phyloP scores from a whole-genome alignment of 768 basidiomycete genomes.

The Boletus sp. region DNA sequence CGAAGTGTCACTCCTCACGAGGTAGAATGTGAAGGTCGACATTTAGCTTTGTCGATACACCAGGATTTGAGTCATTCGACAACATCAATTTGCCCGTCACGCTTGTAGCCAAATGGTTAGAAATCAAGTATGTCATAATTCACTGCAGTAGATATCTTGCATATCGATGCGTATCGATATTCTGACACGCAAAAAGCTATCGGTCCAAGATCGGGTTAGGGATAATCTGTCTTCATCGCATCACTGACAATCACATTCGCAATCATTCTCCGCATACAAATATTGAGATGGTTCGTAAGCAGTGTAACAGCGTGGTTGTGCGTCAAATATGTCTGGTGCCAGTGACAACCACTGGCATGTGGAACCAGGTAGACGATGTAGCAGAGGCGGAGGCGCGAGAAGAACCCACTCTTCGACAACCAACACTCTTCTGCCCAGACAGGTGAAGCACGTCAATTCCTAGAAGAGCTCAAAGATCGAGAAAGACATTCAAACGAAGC shows the following conservation, averaged over 20 bases:
- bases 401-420: slow-evolving; percentile 1
- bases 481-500: not conserved
- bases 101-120: not conserved
- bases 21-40: no score
- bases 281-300: slow-evolving; percentile 1
- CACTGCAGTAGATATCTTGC: no score
- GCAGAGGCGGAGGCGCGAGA: slow-evolving; percentile 1
- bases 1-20: no score
- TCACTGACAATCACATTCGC: slow-evolving; percentile 1
- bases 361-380: slow-evolving; percentile 1
- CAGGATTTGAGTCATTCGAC: no score
- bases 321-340: slow-evolving; percentile 6
- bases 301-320: not conserved
- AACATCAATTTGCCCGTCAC: not conserved
- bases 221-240: slow-evolving; percentile 8
- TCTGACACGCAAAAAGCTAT: no score
- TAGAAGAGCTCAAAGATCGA: slow-evolving; percentile 1
- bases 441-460: not conserved
- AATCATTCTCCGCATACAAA: not conserved
- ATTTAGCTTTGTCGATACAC: no score
- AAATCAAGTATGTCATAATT: no score
- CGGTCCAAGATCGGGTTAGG: not conserved
- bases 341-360: slow-evolving; percentile 10
- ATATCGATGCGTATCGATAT: no score
- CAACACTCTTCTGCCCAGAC: not conserved